phyloP scores from a whole-genome alignment of 2,329 filamentous ascomycete species.

The Aspergillus amoenus region DNA sequence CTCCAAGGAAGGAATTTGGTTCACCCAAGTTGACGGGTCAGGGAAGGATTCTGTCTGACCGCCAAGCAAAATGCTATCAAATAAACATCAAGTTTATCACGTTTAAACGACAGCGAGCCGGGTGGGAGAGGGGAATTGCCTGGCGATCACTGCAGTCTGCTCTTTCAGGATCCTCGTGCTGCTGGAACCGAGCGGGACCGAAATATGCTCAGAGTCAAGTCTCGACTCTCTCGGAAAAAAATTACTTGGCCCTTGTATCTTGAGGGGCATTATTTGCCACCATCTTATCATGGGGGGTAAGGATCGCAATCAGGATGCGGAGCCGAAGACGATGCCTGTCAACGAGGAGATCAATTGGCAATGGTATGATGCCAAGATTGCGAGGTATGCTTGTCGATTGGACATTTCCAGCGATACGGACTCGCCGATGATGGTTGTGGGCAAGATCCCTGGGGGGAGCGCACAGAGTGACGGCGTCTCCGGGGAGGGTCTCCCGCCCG shows the following conservation, averaged over 20 bases:
- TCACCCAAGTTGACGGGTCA: slow-evolving; percentile 25
- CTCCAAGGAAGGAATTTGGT: slow-evolving; percentile 11
- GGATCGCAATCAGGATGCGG: slow-evolving; percentile 10
- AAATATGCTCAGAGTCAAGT: too few relatives aligned
- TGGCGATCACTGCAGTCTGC: slow-evolving; percentile 1
- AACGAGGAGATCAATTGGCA: slow-evolving; percentile 11
- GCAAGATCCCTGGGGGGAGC: slow-evolving; percentile 10
- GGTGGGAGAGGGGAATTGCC: slow-evolving; percentile 2
- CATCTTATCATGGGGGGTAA: slow-evolving; percentile 21
- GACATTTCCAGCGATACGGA: slow-evolving; percentile 19
- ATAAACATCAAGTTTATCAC: neutral
- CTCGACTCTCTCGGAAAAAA: neutral
- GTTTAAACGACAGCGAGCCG: neutral
- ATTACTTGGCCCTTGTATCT: neutral
- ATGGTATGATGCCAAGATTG: slow-evolving; percentile 18
- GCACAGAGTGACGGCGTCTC: slow-evolving; percentile 18
- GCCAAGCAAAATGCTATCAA: neutral
- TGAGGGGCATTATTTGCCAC: slow-evolving; percentile 14
- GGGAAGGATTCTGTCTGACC: slow-evolving; percentile 5
- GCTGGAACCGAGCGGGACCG: neutral
- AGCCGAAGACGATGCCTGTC: slow-evolving; percentile 9
- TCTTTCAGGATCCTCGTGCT: neutral
- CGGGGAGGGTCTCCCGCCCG: slow-evolving; percentile 4
- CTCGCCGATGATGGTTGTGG: slow-evolving; percentile 25
- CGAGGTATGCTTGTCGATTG: slow-evolving; percentile 11